Evolutionary conservation across 202 grass and related monocot genomes (phyloP).

Genomic region (Brachypodium distachyon): DNA sequence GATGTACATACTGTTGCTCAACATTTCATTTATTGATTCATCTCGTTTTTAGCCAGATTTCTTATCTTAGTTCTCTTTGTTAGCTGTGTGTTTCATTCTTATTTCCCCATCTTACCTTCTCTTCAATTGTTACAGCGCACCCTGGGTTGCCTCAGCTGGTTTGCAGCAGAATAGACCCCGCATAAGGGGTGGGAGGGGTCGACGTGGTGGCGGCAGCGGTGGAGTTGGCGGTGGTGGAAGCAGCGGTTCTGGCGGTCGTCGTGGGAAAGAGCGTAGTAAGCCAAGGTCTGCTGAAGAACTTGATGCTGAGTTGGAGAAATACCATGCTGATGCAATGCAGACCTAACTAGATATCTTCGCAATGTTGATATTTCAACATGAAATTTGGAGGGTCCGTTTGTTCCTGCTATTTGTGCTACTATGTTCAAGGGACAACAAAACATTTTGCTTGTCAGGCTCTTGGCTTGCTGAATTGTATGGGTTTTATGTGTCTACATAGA

Average conservation of each 20-base stretch:
- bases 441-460: conserved; percentile 36
- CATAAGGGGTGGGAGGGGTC: conserved; percentile 29
- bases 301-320: conserved; percentile 97
- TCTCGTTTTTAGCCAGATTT: neutral
- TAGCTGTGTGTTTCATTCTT: neutral
- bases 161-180: conserved; percentile 26
- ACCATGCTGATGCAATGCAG: conserved; percentile 82
- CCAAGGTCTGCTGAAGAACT: conserved; percentile 67
- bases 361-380: conserved; percentile 21
- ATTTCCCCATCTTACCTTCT: neutral
- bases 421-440: conserved; percentile 32
- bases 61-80: neutral
- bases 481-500: conserved; percentile 49
- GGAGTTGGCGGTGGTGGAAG: neutral
- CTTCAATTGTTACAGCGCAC: conserved; percentile 24
- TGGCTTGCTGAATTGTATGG: conserved; percentile 51
- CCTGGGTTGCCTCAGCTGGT: conserved; percentile 19
- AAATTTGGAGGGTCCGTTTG: conserved; percentile 28
- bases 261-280: conserved; percentile 50
- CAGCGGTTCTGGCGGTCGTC: conserved; percentile 45
- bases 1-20: neutral
- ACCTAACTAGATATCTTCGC: conserved; percentile 49
- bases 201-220: conserved; percentile 18
- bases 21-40: neutral
- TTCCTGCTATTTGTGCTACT: conserved; percentile 52